These are phyloP conservation scores for Colletotrichum limetticola DNA, from an alignment of 2,329 filamentous ascomycete species.

Conservation along the genomic window DNA sequence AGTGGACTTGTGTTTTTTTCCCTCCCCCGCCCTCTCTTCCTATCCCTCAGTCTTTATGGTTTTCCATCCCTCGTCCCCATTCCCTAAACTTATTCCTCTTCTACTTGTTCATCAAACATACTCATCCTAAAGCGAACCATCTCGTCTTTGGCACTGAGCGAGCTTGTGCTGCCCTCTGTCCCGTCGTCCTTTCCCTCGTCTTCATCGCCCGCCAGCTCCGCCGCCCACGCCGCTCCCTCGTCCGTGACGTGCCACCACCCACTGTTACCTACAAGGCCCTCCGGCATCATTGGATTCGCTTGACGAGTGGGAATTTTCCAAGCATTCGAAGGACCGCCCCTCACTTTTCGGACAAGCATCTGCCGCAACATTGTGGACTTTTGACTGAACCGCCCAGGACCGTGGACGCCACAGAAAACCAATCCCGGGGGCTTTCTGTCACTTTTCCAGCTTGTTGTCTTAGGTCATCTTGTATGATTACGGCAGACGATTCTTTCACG, in stretches of 20 bases:
- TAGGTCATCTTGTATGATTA: slow-evolving; percentile 4
- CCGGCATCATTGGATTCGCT: slow-evolving; percentile 12
- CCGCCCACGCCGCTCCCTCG: background rate
- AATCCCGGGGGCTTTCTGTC: slow-evolving; percentile 1
- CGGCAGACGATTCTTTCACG: slow-evolving; percentile 6
- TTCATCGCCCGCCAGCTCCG: background rate
- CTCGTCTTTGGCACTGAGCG: slow-evolving; percentile 1
- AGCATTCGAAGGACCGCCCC: slow-evolving; percentile 4
- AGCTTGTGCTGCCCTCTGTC: slow-evolving; percentile 13
- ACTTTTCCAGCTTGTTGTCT: slow-evolving; percentile 6
- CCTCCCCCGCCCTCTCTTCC: background rate
- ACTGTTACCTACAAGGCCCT: slow-evolving; percentile 11
- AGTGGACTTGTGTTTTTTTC: slow-evolving; percentile 21
- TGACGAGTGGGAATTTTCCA: slow-evolving; percentile 18
- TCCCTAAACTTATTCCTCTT: background rate
- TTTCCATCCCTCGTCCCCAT: slow-evolving; percentile 6
- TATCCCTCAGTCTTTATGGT: background rate
- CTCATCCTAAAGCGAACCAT: background rate
- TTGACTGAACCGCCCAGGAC: background rate
- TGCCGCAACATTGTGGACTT: slow-evolving; percentile 20
- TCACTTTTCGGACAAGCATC: slow-evolving; percentile 26
- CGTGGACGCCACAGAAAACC: background rate
- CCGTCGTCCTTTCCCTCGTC: background rate
- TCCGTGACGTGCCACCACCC: slow-evolving; percentile 18
- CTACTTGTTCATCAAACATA: background rate